phyloP scores from a whole-genome alignment of 2,329 filamentous ascomycete genomes.

The Hypoxylon sp. region DNA sequence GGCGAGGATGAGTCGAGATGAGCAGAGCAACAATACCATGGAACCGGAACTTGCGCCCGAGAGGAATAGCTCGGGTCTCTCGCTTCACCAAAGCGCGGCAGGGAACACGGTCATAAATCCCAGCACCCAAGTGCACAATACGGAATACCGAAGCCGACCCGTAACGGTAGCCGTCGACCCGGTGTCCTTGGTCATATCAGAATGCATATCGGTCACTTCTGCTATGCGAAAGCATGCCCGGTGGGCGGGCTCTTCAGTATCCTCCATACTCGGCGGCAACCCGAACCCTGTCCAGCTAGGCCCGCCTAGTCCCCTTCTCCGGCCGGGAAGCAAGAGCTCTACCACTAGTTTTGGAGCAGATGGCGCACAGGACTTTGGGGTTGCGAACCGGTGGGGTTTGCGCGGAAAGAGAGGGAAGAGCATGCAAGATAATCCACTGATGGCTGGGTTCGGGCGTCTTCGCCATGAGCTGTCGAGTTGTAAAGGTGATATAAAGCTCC shows the following conservation, averaged over 20 bases:
- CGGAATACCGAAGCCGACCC: slow-evolving; percentile 73
- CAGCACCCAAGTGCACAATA: slow-evolving; percentile 57
- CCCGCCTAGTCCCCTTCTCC: slow-evolving; percentile 61
- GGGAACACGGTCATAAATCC: slow-evolving; percentile 38
- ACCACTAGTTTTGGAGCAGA: slow-evolving; percentile 58
- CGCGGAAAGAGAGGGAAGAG: slow-evolving; percentile 96
- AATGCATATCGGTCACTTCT: slow-evolving; percentile 98
- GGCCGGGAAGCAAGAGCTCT: slow-evolving; percentile 61
- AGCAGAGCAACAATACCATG: slow-evolving; percentile 49
- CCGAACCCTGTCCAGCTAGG: slow-evolving; percentile 71
- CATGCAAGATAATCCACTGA: slow-evolving; percentile 96
- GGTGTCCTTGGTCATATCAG: slow-evolving; percentile 93
- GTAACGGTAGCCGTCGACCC: slow-evolving; percentile 90
- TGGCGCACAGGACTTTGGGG: slow-evolving; percentile 66
- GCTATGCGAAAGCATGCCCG: slow-evolving; percentile 98
- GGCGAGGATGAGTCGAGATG: slow-evolving; percentile 59
- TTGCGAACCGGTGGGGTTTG: slow-evolving; percentile 91
- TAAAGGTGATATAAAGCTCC: slow-evolving; percentile 71
- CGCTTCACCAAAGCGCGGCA: slow-evolving; percentile 48
- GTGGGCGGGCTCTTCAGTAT: slow-evolving; percentile 95
- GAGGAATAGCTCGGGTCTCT: slow-evolving; percentile 47
- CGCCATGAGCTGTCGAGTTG: slow-evolving; percentile 89
- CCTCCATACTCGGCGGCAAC: slow-evolving; percentile 89
- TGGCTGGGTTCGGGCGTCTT: slow-evolving; percentile 92
- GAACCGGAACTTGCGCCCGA: slow-evolving; percentile 50